Evolutionary conservation across 208 protist genomes (phyloP), one percentile per base, ranked within the genome.

Genomic region (Trypanosoma scelopori): DNA sequence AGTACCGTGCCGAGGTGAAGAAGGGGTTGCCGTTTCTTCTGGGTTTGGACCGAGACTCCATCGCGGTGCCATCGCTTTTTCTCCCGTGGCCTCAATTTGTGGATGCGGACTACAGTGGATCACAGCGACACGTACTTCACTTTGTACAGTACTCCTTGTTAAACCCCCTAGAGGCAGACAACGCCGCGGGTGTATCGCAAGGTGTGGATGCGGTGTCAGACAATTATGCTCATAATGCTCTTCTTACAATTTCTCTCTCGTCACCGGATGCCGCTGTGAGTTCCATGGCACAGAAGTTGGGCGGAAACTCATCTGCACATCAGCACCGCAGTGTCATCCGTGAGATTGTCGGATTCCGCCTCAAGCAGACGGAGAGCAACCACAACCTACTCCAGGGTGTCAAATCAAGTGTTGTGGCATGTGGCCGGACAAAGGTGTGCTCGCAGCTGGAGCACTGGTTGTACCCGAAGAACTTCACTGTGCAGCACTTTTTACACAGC

Each of bases 311-410:
- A 5, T 32, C 55, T 39, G 69, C 70, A 1, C 23, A 62, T 41
- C 61, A 46, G 35, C 68, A 91, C 48, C 78, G 87, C 25, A 77
- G 79, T 47, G 79, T 86, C 5, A 80, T 95, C 45, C 77, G 90
- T 23, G 87, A 93, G 27, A 89, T 92, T 49, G 85, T 93, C 3
- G 79, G 74, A 3, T 68, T 92, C 16, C 80, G 82, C 27, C 70
- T 94, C 55, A 89, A 86, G 20, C 87, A 96, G 65, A 87, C 68
- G 20, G 90, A 93, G 52, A 80, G 79, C 58, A 90, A 92, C 64
- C 90, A 93, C 78, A 96, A 96, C 65, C 39, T 96, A 12, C 43
- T 91, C 20, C 53, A 82, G 3, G 87, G 85, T 35, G 58, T 69
- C 20, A 86, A 87, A 71, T 71, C 81, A 28, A 76, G 71, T 20